Evolutionary conservation across 2,329 filamentous ascomycete species (phyloP), one percentile per base, ranked within the genome.

Genomic region (Fusarium liriodendri): DNA sequence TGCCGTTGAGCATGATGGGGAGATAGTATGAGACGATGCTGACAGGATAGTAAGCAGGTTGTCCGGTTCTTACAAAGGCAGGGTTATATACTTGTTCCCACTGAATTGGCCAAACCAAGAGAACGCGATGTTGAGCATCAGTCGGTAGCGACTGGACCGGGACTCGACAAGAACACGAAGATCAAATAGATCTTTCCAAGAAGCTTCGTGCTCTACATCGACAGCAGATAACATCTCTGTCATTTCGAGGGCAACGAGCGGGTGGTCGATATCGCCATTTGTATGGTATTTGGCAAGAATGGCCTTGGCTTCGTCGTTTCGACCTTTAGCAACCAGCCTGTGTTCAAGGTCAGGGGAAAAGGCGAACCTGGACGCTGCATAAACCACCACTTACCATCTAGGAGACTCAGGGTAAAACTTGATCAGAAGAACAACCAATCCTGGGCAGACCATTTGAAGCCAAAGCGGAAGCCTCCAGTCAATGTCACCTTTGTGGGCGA

Each of bases 321-420:
- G 65, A 32, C 63, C 40, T 60, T 67, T 59, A 16, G 65, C 65
- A 58, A 67, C 65, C 33, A 67, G 65, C 65, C 65, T 67, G 13
- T 14, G n/a, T n/a, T 59, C 40, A 64, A 40, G 6, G 29, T 32
- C 6, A 27, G 25, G 32, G 20, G 18, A 32, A 6, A 50, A n/a
- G 13, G n/a, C 14, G 4, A 38, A 9, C 20, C 6, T 1, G n/a
- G 5, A 45, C 20, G 10, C 20, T 7, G 13, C 13, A 45, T 45
- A 45, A 8, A 13, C 40, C 40, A 27, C 32, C 8, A 42, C 60
- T 33, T 59, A 67, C 89, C 89, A 92, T 66, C 90, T 82, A 6
- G 90, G 90, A 25, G 88, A 90, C 77, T 92, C 90, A 0, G 90
- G 90, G 3, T 91, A 82, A 72, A 90, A 84, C 58, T 85, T 89